These are phyloP conservation scores for Scheffersomyces segobiensis DNA, from an alignment of 1,139 yeast genomes.

Conservation along the genomic window DNA sequence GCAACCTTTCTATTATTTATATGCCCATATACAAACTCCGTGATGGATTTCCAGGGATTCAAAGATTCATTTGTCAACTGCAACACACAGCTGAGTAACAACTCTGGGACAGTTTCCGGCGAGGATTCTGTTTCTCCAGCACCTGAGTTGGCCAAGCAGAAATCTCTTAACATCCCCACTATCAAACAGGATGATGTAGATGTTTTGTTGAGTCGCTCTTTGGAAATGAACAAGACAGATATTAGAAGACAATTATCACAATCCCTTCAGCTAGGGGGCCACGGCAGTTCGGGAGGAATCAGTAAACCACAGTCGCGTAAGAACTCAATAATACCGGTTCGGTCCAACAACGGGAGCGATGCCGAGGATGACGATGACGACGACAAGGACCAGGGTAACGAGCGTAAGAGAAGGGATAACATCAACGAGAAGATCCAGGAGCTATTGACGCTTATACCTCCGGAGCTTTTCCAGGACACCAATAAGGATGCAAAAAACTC, in stretches of 20 bases:
- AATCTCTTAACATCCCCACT: conserved; percentile 26
- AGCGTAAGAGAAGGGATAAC: conserved; percentile 77
- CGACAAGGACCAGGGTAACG: conserved; percentile 46
- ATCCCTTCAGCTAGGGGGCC: conserved; percentile 30
- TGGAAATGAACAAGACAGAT: conserved; percentile 19
- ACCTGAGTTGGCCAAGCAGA: conserved; percentile 16
- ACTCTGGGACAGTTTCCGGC: conserved; percentile 19
- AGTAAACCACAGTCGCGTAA: conserved; percentile 43
- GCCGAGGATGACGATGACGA: conserved; percentile 29
- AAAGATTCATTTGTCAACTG: conserved; percentile 21
- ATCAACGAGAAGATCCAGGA: conserved; percentile 90
- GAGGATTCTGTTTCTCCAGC: conserved; percentile 18
- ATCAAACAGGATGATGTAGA: conserved; percentile 32
- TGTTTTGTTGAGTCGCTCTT: conserved; percentile 30
- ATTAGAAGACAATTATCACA: conserved; percentile 45
- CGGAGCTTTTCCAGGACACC: conserved; percentile 47
- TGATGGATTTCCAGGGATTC: conserved; percentile 24
- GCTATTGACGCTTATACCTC: conserved; percentile 68
- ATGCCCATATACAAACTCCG: not conserved
- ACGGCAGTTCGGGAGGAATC: conserved; percentile 31
- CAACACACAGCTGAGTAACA: conserved; percentile 12
- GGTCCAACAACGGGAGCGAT: conserved; percentile 31
- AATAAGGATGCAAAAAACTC: conserved; percentile 9
- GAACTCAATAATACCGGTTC: conserved; percentile 33
- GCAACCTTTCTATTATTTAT: not conserved